Evolutionary conservation across 768 basidiomycete species (phyloP).

Genomic region (Amanita brunnescens): DNA sequence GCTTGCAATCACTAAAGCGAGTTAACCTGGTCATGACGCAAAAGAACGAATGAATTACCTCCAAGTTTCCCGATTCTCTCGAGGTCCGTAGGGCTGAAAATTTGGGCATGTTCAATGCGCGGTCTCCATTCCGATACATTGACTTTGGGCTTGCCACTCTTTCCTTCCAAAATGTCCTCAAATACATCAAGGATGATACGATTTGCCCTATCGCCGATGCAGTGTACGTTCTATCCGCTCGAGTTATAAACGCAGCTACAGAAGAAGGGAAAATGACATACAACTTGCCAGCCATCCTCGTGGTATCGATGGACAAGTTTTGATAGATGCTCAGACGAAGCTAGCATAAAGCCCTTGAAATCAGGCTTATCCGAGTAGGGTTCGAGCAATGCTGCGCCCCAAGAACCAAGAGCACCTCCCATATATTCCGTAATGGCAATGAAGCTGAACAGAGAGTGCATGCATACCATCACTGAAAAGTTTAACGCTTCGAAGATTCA

Average conservation of each 20-base stretch:
- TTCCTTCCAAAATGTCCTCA: constrained; percentile 45
- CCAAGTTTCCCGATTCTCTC: constrained; percentile 62
- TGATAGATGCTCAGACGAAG: constrained; percentile 42
- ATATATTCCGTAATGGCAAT: neutral
- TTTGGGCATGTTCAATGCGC: constrained; percentile 91
- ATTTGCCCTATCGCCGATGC: constrained; percentile 86
- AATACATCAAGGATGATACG: constrained; percentile 76
- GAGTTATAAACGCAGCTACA: neutral
- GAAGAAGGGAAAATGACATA: constrained; percentile 27
- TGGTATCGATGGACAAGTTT: constrained; percentile 54
- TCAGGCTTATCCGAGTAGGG: constrained; percentile 79
- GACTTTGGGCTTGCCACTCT: constrained; percentile 13
- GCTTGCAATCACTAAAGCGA: constrained; percentile 71
- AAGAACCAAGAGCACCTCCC: constrained; percentile 76
- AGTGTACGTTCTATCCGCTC: constrained; percentile 69
- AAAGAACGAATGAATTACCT: constrained; percentile 33
- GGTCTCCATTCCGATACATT: constrained; percentile 50
- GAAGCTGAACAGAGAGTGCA: neutral
- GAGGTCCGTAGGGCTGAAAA: constrained; percentile 65
- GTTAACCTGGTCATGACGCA: neutral
- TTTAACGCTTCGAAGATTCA: constrained; percentile 62
- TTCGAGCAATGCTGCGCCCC: constrained; percentile 82
- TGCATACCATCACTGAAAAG: constrained; percentile 63
- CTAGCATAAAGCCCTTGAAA: constrained; percentile 61
- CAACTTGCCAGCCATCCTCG: constrained; percentile 76